Evolutionary conservation across 1,284 basidiomycete species (phyloP), one percentile per base, ranked within the genome.

Genomic region (Pseudozyma sp.): DNA sequence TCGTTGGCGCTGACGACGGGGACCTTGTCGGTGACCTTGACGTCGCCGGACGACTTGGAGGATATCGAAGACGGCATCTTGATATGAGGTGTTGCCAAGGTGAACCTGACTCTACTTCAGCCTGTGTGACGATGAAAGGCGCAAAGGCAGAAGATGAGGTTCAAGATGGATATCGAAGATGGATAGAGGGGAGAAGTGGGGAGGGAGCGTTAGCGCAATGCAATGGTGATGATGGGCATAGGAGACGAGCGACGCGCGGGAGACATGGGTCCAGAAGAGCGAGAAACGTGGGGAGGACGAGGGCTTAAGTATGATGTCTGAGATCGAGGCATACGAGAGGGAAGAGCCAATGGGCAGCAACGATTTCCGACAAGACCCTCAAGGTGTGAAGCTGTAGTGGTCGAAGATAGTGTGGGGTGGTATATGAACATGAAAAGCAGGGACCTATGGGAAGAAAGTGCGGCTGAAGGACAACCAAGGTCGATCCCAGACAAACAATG

Each of bases 11-110:
- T 35, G 31, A 34, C 34, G 50, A 52, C 60, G 49, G 68, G 44
- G 36, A 36, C 61, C 61, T 77, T 77, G 18, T 55, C 66, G 48
- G 52, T 38, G 25, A 31, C 25, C 52, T 69, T 69, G 52, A 49
- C 60, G 45, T 60, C 70, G 51, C 56, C 66, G 13, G 70, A 76
- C 45, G 69, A 76, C 48, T 71, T 72, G 16, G 70, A 74, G 14
- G 70, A 69, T 43, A 72, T 25, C 9, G 74, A 73, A 21, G 62
- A 34, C n/a, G 70, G 61, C 70, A 76, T 76, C 8, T 11, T 69
- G 55, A 11, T 7, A 13, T 18, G 25, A 35, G 19, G 7, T 19
- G 18, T 25, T 21, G 13, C 14, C 19, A 11, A 25, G 18, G 14
- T 18, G 38, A 38, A 19, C 34, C 11, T n/a, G 35, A 25, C 38